Evolutionary conservation across 805 yeast genomes (phyloP), one percentile per base, ranked within the genome.

Genomic region (Yamadazyma paraphyllophila): DNA sequence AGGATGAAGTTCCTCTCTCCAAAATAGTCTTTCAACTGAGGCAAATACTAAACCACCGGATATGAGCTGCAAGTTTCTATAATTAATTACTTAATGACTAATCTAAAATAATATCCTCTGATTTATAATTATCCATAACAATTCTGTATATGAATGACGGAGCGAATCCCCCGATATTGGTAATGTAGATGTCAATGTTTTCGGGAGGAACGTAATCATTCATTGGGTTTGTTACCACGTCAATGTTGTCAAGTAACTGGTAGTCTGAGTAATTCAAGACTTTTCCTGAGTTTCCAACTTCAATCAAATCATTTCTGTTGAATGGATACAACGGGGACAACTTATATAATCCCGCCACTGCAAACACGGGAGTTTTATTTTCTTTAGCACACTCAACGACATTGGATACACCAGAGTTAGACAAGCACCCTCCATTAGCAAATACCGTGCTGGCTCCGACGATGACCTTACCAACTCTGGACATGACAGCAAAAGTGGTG

Each of bases 331-430:
- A 73, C 27, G 98, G 98, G 8, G 96, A 85, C 41, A 94, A 75
- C 67, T 94, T 94, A 73, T 88, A 94, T 45, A 92, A 74, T 39
- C 98, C 99, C 1, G 97, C 90, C 40, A 91, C 94, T 1, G 94
- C 91, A 62, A 94, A 86, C 4, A 94, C 98, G 0, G 99, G 99
- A n/a, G 97, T 92, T 60, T 82, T 80, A 64, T 88, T 92, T 60
- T 88, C 96, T 61, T 87, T 88, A 24, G 99, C 99, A 67, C 96
- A 88, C 67, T 91, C 96, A 54, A 95, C 91, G 9, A 90, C 97
- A 40, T 90, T 78, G 25, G 96, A 87, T 25, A 88, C 96, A 43
- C 99, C 99, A 1, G 96, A 81, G 20, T 85, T 81, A 2, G 96
- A 81, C 40, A 89, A 80, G 53, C 96, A 86, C 9, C 98, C 97